Percentiles rank a stretch among this genome's conserved stretches.
These are phyloP conservation scores for Ambrosia artemisiifolia DNA, from an alignment of 129 eudicot genomes.

Conservation along the genomic window DNA sequence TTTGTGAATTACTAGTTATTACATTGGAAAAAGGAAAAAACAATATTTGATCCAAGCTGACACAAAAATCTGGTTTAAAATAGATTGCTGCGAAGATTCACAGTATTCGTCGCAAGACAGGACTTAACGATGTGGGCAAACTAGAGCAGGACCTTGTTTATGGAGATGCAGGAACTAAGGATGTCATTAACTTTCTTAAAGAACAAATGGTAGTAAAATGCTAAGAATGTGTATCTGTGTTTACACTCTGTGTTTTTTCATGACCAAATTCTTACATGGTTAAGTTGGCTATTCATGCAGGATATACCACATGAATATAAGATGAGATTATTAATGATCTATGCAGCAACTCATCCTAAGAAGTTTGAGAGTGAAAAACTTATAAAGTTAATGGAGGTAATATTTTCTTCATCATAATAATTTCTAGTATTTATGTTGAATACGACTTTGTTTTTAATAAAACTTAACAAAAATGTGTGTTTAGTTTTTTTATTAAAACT, in stretches of 20 bases:
- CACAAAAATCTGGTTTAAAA: conserved; percentile 10
- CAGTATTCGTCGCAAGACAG: conserved; percentile 53
- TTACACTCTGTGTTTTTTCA: not conserved
- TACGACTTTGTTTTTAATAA: not conserved
- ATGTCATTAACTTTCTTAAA: conserved; percentile 61
- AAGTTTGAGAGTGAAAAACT: conserved; percentile 68
- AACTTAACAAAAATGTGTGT: not conserved
- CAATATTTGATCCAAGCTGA: not conserved
- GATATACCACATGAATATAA: conserved; percentile 64
- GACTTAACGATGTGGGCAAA: conserved; percentile 77
- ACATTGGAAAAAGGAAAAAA: not conserved
- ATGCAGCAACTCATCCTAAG: conserved; percentile 70
- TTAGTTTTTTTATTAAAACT: not conserved
- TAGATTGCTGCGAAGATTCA: conserved; percentile 85
- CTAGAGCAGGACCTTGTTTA: conserved; percentile 91
- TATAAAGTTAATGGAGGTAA: conserved; percentile 68
- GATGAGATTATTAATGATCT: conserved; percentile 78
- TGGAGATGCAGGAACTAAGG: conserved; percentile 97
- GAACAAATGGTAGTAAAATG: conserved; percentile 42
- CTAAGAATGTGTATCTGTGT: not conserved
- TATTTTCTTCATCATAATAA: no score
- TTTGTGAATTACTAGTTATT: no score
- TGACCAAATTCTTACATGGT: not conserved
- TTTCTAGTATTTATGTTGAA: not conserved
- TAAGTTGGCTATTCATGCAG: conserved; percentile 34